Base-by-base conservation (phyloP, 106 monocot species). In the Platanthera guangdongensis region DNA sequence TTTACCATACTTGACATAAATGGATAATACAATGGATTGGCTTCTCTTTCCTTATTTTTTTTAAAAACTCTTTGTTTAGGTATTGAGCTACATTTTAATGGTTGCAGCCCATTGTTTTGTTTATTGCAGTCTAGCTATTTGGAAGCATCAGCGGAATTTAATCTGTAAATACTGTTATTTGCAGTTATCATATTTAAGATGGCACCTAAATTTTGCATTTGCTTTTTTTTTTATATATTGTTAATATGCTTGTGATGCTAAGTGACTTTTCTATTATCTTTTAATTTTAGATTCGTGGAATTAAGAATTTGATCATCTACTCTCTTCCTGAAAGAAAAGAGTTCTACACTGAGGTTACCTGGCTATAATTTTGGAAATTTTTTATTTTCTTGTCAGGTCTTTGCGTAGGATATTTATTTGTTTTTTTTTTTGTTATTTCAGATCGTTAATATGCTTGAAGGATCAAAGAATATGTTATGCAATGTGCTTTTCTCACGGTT, bases 301-400 rank as follows among this genome's bases (percentile, higher is more conserved):
- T 89, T 77, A 83, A 83, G 67, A 90, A 89, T 80, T 80, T 93
- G 46, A 77, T 87, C 19, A 80, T 96, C 30, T 96, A 93, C 69
- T 96, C 93, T 64, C 84, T 96, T 8, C 96, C 96, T 6, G 96
- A 93, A 78, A 88, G 90, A 82, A 91, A 87, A 68, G 96, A 96
- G 63, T 96, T 96, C 76, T 96, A 96, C 62, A 79, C 87, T 57
- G 96, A 96, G 86, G 93, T 96, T 39, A 30, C 63, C 11, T n/a
- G 9, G 50, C 39, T 25, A 39, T 9, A 16, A 7, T 52, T 50
- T 63, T 77, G 21, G 10, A 13, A 12, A 59, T 9, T 18, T n/a
- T 47, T 47, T 47, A 13, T 16, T 60, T 63, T 11, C 6, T 18
- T 68, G 62, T 63, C 10, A 0, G n/a, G 1, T 21, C n/a, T 47